Evolutionary conservation across 768 basidiomycete genomes (phyloP).

Genomic region (Boletus reticuloceps): DNA sequence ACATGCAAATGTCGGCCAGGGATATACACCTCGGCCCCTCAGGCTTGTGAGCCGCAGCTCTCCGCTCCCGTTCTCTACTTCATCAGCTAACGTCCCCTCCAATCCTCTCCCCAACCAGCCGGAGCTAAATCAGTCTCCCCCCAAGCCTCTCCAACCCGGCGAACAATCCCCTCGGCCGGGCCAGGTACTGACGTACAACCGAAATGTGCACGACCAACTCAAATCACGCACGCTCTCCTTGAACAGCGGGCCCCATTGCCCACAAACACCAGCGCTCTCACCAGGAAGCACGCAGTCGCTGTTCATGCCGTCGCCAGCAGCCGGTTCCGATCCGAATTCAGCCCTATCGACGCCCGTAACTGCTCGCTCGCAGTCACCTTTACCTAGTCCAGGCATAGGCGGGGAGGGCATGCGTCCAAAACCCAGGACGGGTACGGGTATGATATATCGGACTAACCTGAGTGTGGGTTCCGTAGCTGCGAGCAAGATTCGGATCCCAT

Average conservation of each 20-base stretch:
- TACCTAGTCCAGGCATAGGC: conserved; percentile 11
- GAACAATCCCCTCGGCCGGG: conserved; percentile 23
- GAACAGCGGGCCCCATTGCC: conserved; percentile 5
- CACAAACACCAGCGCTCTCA: conserved; percentile 9
- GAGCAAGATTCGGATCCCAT: conserved; percentile 39
- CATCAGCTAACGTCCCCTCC: not conserved
- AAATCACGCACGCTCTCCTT: conserved; percentile 21
- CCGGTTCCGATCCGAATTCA: conserved; percentile 9
- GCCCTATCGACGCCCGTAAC: conserved; percentile 8
- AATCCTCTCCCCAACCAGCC: conserved; percentile 1
- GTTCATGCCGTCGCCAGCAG: conserved; percentile 5
- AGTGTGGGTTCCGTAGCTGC: conserved; percentile 23
- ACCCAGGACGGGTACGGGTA: conserved; percentile 68
- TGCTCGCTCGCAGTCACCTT: conserved; percentile 19
- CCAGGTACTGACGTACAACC: conserved; percentile 30
- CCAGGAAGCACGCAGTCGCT: conserved; percentile 24
- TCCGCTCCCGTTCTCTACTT: conserved; percentile 5
- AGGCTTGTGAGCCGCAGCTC: conserved; percentile 23
- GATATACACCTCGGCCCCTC: conserved; percentile 25
- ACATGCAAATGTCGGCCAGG: conserved; percentile 1
- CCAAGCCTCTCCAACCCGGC: conserved; percentile 20
- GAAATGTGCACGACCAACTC: conserved; percentile 35
- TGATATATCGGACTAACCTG: conserved; percentile 52
- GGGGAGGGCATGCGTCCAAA: conserved; percentile 37
- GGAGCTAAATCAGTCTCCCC: conserved; percentile 8